A percentile compares a stretch with the other conserved stretches of the same genome.
These are phyloP conservation scores for Xerocomus spinulosus DNA, from an alignment of 768 basidiomycete species.

Conservation along the genomic window DNA sequence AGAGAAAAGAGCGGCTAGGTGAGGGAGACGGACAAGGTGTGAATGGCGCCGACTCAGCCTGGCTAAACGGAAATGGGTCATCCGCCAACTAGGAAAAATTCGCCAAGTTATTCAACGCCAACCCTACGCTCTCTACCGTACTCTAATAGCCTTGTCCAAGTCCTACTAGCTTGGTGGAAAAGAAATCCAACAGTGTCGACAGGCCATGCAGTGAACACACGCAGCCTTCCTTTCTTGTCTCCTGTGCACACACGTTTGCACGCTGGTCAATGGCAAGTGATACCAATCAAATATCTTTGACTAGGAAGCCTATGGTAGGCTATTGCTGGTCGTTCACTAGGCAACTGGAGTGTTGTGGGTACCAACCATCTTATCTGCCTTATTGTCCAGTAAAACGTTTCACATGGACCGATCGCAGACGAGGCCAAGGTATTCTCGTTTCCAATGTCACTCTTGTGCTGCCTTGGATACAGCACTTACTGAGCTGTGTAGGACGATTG, in stretches of 20 bases:
- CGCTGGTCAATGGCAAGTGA: no score
- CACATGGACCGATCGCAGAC: neutral
- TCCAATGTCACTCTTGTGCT: no score
- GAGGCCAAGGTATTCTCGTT: neutral
- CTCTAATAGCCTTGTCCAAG: neutral
- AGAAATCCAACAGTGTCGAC: neutral
- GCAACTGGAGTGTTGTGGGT: no score
- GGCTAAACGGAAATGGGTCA: slow-evolving; percentile 12
- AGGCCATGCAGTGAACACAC: slow-evolving; percentile 13
- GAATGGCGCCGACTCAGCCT: neutral
- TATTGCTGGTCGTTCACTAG: no score
- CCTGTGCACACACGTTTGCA: neutral
- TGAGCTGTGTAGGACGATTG: no score
- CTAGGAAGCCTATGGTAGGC: no score
- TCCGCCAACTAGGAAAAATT: slow-evolving; percentile 9
- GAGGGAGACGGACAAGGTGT: slow-evolving; percentile 8
- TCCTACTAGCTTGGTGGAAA: neutral
- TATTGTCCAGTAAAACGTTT: neutral
- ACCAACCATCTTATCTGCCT: no score
- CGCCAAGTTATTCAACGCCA: neutral
- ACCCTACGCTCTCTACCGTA: slow-evolving; percentile 3
- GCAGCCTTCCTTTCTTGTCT: neutral
- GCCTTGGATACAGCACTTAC: no score
- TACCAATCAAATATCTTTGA: no score
- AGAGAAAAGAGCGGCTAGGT: slow-evolving; percentile 19